Base-by-base conservation (phyloP, 2,329 filamentous ascomycete genomes). In the Botryosphaeria dothidea region DNA sequence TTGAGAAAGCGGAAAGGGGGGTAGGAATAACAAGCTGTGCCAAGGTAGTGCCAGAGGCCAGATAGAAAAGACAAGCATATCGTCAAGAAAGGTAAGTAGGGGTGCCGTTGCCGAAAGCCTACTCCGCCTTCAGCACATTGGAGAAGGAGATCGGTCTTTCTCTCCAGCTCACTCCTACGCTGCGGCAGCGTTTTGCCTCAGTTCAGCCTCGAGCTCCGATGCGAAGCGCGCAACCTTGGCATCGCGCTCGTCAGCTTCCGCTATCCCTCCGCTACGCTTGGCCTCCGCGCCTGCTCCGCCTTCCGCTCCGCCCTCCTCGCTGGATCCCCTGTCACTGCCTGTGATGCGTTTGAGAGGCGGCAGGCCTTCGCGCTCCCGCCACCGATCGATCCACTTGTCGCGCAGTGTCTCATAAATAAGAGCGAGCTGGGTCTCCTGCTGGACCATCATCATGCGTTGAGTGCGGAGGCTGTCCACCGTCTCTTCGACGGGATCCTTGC, bases 371-470 rank as follows among this genome's bases (percentile, higher is more conserved):
- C 62, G 62, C 46, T 65, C 61, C 43, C 72, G 72, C 75, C 76
- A 78, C 36, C 78, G 72, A 36, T 91, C 88, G 67, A 87, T 80
- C 88, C 91, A 93, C 62, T 88, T 81, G 74, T 92, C 90, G 60
- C 88, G 86, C 71, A 97, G 77, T 1, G 96, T 92, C 72, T 93
- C 88, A 79, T 99, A 98, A 65, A 99, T 86, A 75, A 98, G 97
- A 41, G 86, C 79, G 72, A 91, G 95, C 76, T 99, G 95, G 54
- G 85, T 76, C 71, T 94, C 91, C 51, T 91, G 90, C 79, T 98
- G 95, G 4, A 99, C 95, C 95, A 99, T 99, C 79, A 90, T 92
- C 81, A 92, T 91, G 19, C 95, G 86, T 81, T 99, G 95, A 76
- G 94, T 87, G 49, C 95, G 86, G 64, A 99, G 84, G 66, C 82